Evolutionary conservation across 441 rosid genomes (phyloP).

Genomic region (Arabidopsis lyrata): DNA sequence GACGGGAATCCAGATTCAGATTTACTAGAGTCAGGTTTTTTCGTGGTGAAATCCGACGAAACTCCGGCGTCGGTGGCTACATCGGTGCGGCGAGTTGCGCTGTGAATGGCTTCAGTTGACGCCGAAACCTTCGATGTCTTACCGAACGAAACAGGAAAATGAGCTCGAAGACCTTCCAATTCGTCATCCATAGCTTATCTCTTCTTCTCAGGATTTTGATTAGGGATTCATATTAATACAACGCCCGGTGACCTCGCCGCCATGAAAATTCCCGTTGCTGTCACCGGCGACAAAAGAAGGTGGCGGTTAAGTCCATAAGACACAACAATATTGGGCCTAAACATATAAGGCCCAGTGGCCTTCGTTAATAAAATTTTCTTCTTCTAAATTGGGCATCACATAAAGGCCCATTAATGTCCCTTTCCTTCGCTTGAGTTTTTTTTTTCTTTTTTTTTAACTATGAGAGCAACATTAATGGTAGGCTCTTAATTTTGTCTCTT

Average conservation of each 20-base stretch:
- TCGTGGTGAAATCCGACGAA: conserved; percentile 11
- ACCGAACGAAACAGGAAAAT: conserved; percentile 88
- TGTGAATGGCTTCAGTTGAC: conserved; percentile 77
- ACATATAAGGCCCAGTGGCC: no score
- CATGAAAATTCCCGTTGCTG: conserved; percentile 3
- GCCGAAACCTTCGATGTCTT: conserved; percentile 73
- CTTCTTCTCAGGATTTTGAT: background rate
- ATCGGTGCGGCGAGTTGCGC: conserved; percentile 73
- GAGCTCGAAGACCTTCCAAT: conserved; percentile 74
- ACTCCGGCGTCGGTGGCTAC: conserved; percentile 30
- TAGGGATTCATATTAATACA: background rate
- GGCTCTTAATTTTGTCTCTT: no score
- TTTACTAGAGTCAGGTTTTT: conserved; percentile 24
- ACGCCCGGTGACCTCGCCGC: conserved; percentile 34
- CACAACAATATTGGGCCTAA: conserved; percentile 7
- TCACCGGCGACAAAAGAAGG: conserved; percentile 20
- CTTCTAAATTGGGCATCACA: no score
- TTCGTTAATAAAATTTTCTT: no score
- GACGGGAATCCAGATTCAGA: conserved; percentile 51
- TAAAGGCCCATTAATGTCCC: no score
- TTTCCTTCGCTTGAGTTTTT: no score
- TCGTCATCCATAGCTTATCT: conserved; percentile 66
- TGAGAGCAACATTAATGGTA: no score
- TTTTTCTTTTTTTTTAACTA: no score
- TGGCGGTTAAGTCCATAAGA: conserved; percentile 1